Conservation (phyloP, 768 basidiomycete species). For the Paxillus ammoniavirescens region DNA sequence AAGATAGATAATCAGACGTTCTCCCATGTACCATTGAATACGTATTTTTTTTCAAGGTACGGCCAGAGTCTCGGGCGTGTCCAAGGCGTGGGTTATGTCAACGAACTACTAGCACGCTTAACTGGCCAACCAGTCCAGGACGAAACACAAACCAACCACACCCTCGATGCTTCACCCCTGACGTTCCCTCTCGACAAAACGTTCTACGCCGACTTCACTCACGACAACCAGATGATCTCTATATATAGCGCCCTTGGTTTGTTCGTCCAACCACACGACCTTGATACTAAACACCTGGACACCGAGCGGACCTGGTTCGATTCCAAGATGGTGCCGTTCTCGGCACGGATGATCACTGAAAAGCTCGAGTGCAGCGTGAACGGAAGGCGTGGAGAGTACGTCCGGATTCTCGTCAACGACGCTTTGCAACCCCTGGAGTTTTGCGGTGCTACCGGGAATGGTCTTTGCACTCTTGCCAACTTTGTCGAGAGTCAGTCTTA, state of each 20-base stretch:
- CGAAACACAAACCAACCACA: conserved; percentile 72
- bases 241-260: conserved; percentile 61
- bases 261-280: conserved; percentile 36
- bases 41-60: conserved; percentile 40
- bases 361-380: conserved; percentile 44
- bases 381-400: conserved; percentile 39
- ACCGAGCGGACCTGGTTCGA: conserved; percentile 47
- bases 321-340: conserved; percentile 67
- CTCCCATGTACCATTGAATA: background rate
- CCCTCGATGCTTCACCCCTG: conserved; percentile 56
- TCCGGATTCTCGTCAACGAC: conserved; percentile 76
- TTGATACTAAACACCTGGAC: conserved; percentile 12
- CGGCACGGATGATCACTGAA: conserved; percentile 69
- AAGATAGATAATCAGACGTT: conserved; percentile 1
- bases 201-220: conserved; percentile 79
- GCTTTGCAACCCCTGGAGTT: conserved; percentile 59
- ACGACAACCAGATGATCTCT: conserved; percentile 81
- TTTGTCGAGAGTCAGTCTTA: conserved; percentile 74
- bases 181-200: conserved; percentile 72
- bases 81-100: conserved; percentile 83
- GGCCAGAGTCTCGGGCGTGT: conserved; percentile 66
- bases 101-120: conserved; percentile 80
- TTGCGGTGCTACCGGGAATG: conserved; percentile 48
- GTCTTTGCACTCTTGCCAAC: conserved; percentile 57
- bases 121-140: conserved; percentile 61